phyloP scores from a whole-genome alignment of 78 protist species.

The Cyanophora paradoxa region DNA sequence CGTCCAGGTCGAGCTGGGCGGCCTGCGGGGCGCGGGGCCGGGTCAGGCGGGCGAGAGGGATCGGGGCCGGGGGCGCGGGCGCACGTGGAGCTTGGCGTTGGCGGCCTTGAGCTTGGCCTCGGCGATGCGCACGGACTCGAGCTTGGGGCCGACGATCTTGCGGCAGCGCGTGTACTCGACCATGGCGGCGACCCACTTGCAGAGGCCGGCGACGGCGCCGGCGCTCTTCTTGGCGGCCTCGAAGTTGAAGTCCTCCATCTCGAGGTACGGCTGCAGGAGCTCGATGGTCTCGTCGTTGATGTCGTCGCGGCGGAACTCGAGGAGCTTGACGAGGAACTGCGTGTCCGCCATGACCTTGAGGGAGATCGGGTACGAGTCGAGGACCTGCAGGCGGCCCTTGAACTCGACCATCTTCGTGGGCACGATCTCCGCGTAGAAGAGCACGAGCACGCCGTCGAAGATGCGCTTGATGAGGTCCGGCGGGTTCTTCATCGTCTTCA shows the following conservation, averaged over 20 bases:
- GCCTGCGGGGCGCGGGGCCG: too few species aligned
- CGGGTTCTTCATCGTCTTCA: constrained; percentile 56
- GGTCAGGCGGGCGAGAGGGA: too few species aligned
- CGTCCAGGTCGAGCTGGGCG: constrained; percentile 19
- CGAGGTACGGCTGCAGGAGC: constrained; percentile 69
- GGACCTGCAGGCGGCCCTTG: constrained; percentile 27
- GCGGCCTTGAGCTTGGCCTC: constrained; percentile 4
- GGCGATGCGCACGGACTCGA: constrained; percentile 12
- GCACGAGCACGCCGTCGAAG: constrained; percentile 75
- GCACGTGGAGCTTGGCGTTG: neutral
- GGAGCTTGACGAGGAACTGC: constrained; percentile 35
- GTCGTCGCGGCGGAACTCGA: constrained; percentile 47
- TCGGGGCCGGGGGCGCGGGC: too few species aligned
- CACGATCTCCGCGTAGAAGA: constrained; percentile 5
- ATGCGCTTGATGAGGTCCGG: constrained; percentile 68
- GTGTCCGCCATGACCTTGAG: constrained; percentile 36
- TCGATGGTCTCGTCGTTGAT: constrained; percentile 82
- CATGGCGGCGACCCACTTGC: constrained; percentile 70
- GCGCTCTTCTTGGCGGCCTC: constrained; percentile 56
- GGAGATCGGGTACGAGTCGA: constrained; percentile 37
- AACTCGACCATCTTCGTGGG: constrained; percentile 19
- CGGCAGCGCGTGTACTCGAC: constrained; percentile 47
- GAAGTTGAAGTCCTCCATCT: constrained; percentile 50
- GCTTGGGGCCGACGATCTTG: constrained; percentile 67
- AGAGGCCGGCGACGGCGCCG: constrained; percentile 66